These are phyloP conservation scores for Zizania palustris DNA, from an alignment of 202 grass and related monocot genomes.

Conservation along the genomic window DNA sequence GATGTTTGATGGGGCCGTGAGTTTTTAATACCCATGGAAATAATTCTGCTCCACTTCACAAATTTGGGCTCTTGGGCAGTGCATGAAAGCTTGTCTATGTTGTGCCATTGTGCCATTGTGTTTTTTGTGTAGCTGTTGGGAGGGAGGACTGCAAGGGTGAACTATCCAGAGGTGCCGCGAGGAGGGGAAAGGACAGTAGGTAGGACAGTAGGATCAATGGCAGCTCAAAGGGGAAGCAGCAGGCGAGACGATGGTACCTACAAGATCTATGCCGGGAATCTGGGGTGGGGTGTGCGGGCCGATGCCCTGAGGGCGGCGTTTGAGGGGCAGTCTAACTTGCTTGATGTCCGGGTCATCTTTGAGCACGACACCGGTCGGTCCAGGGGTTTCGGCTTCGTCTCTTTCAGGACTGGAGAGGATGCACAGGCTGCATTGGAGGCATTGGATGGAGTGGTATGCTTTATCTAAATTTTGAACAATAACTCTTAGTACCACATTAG, in stretches of 20 bases:
- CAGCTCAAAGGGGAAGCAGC: slow-evolving; percentile 37
- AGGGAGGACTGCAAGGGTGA: slow-evolving; percentile 75
- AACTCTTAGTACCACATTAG: neutral
- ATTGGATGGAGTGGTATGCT: slow-evolving; percentile 77
- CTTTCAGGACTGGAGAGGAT: slow-evolving; percentile 67
- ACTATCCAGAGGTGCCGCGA: slow-evolving; percentile 88
- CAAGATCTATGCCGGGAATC: slow-evolving; percentile 92
- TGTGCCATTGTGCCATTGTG: slow-evolving; percentile 1
- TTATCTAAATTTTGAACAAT: slow-evolving; percentile 6
- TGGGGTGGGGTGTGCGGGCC: slow-evolving; percentile 79
- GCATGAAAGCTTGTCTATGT: neutral
- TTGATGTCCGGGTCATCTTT: slow-evolving; percentile 74
- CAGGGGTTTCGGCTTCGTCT: slow-evolving; percentile 80
- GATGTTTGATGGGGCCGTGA: slow-evolving; percentile 88
- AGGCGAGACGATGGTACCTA: slow-evolving; percentile 60
- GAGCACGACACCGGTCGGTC: slow-evolving; percentile 72
- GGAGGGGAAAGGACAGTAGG: slow-evolving; percentile 62
- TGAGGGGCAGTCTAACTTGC: slow-evolving; percentile 49
- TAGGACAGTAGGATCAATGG: slow-evolving; percentile 12
- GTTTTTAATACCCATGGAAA: slow-evolving; percentile 20
- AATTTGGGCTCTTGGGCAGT: neutral
- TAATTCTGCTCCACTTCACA: neutral
- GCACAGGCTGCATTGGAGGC: slow-evolving; percentile 66
- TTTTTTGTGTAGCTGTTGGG: slow-evolving; percentile 62
- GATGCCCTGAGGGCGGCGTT: slow-evolving; percentile 63